Percentiles rank a stretch among this genome's conserved stretches.
Conservation (phyloP, 1,284 basidiomycete genomes). For the Blastosporella zonata region DNA sequence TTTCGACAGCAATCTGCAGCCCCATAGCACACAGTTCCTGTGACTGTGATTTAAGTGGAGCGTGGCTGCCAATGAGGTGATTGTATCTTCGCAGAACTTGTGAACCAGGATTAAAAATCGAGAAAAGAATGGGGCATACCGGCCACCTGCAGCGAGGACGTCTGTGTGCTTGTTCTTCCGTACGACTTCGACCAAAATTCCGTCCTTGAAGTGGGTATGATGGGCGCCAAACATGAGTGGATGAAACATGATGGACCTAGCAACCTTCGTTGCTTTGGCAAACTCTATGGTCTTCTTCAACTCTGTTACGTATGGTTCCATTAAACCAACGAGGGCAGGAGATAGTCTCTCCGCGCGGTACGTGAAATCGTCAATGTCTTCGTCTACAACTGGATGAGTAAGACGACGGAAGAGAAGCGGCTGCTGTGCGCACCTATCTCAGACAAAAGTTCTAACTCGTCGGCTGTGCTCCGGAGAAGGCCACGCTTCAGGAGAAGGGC, state of each 20-base stretch:
- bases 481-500: slow-evolving; percentile 64
- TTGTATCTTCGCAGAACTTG: slow-evolving; percentile 58
- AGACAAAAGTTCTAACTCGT: slow-evolving; percentile 67
- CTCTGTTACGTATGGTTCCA: slow-evolving; percentile 54
- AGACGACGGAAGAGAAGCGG: background rate
- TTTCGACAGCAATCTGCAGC: slow-evolving; percentile 77
- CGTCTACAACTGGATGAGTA: slow-evolving; percentile 38
- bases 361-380: slow-evolving; percentile 57
- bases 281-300: slow-evolving; percentile 65
- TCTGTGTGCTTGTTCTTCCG: slow-evolving; percentile 66
- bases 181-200: slow-evolving; percentile 74
- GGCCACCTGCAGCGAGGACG: slow-evolving; percentile 76
- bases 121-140: slow-evolving; percentile 40
- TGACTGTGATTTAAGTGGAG: slow-evolving; percentile 50
- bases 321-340: slow-evolving; percentile 44
- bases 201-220: slow-evolving; percentile 66
- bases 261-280: slow-evolving; percentile 61
- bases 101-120: background rate
- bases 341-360: slow-evolving; percentile 60
- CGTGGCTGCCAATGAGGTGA: slow-evolving; percentile 61
- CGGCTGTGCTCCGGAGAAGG: slow-evolving; percentile 55
- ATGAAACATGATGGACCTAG: slow-evolving; percentile 59
- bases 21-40: slow-evolving; percentile 67
- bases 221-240: slow-evolving; percentile 70
- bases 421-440: slow-evolving; percentile 48